phyloP scores from a whole-genome alignment of 192 early-diverging fungal species.

The Tieghemiomyces parasiticus region DNA sequence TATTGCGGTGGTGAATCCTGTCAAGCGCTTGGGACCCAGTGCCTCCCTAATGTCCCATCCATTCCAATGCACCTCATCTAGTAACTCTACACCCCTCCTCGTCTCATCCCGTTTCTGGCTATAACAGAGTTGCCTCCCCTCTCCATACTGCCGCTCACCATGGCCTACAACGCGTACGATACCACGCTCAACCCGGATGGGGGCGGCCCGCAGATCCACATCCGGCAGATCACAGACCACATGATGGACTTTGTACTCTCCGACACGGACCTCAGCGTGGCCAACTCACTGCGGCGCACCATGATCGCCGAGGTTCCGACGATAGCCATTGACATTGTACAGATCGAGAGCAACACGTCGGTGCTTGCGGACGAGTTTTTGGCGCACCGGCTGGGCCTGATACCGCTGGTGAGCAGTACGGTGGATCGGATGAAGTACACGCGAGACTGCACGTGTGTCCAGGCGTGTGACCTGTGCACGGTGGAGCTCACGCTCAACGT shows the following conservation, averaged over 20 bases:
- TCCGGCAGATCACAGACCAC: constrained; percentile 36
- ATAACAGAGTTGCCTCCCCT: neutral
- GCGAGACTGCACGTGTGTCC: constrained; percentile 52
- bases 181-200: neutral
- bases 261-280: constrained; percentile 81
- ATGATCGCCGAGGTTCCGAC: constrained; percentile 98
- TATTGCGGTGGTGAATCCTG: too few species aligned
- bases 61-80: too few species aligned
- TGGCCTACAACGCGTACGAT: constrained; percentile 9
- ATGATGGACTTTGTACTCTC: constrained; percentile 67
- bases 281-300: constrained; percentile 82
- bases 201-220: constrained; percentile 37
- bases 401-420: constrained; percentile 70
- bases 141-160: neutral
- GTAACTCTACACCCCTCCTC: too few species aligned
- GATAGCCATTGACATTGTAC: constrained; percentile 92
- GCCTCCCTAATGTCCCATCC: too few species aligned
- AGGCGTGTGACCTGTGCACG: constrained; percentile 82
- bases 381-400: constrained; percentile 87
- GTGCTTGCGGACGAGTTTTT: constrained; percentile 93
- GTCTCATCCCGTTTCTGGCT: too few species aligned
- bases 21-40: too few species aligned
- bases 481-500: constrained; percentile 78
- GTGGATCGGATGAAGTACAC: constrained; percentile 73
- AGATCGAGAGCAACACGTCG: constrained; percentile 84